phyloP scores from a whole-genome alignment of 768 basidiomycete species.

The Mycena leptocephala region DNA sequence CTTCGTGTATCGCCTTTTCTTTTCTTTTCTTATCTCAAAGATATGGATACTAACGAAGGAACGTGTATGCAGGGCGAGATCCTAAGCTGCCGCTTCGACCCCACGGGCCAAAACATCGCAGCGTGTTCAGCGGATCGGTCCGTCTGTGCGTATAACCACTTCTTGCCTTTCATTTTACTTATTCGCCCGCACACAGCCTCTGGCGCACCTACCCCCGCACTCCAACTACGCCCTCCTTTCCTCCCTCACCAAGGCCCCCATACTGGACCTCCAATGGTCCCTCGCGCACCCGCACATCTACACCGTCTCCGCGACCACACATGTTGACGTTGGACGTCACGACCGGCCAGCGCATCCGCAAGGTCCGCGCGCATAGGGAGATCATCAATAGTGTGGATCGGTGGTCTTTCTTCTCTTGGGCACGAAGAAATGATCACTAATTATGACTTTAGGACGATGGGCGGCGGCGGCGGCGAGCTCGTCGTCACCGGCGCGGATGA shows the following conservation, averaged over 20 bases:
- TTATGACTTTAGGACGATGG: too few species aligned
- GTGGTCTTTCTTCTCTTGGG: too few species aligned
- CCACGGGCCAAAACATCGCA: conserved; percentile 94
- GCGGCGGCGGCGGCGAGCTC: conserved; percentile 90
- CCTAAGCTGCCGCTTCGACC: conserved; percentile 93
- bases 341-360: conserved; percentile 85
- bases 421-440: too few species aligned
- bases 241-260: conserved; percentile 90
- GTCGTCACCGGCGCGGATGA: conserved; percentile 94
- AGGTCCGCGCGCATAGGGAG: conserved; percentile 91
- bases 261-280: conserved; percentile 95
- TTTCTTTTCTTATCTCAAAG: background rate
- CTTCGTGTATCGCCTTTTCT: too few species aligned
- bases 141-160: conserved; percentile 86
- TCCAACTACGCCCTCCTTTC: conserved; percentile 93
- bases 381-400: conserved; percentile 93
- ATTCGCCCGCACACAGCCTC: conserved; percentile 78
- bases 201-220: conserved; percentile 94
- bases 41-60: background rate
- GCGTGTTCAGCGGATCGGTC: conserved; percentile 93
- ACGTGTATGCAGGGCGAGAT: conserved; percentile 85
- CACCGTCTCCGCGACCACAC: conserved; percentile 90
- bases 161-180: background rate
- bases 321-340: conserved; percentile 83
- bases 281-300: conserved; percentile 81